These are phyloP conservation scores for Phellopilus nigrolimitatus DNA, from an alignment of 1,284 basidiomycete genomes.

Conservation along the genomic window DNA sequence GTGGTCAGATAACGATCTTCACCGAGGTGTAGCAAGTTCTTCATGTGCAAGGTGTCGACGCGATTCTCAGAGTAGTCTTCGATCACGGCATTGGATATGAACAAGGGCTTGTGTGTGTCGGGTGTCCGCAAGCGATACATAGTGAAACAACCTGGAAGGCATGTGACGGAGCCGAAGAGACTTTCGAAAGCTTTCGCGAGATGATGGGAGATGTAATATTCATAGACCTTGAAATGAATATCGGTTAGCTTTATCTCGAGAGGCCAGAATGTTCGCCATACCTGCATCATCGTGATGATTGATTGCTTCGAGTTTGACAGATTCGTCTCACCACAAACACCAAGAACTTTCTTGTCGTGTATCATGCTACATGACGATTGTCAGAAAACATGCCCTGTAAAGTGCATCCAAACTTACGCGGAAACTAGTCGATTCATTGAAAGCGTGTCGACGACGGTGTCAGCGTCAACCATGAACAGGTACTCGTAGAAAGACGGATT, in stretches of 20 bases:
- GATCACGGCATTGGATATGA: conserved; percentile 87
- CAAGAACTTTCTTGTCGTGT: conserved; percentile 90
- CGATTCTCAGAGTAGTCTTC: conserved; percentile 94
- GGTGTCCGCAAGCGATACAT: conserved; percentile 89
- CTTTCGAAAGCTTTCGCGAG: conserved; percentile 97
- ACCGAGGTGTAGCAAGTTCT: conserved; percentile 93
- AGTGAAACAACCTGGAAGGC: conserved; percentile 96
- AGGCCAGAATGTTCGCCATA: conserved; percentile 30
- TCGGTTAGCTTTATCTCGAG: conserved; percentile 17
- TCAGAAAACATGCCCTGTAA: conserved; percentile 17
- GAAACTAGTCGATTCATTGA: conserved; percentile 89
- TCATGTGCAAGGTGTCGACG: conserved; percentile 96
- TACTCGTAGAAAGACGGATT: conserved; percentile 99
- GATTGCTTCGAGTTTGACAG: conserved; percentile 89
- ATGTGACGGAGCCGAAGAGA: conserved; percentile 96
- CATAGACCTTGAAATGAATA: conserved; percentile 66
- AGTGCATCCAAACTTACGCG: conserved; percentile 53
- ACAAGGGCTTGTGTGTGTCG: conserved; percentile 87
- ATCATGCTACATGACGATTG: conserved; percentile 58
- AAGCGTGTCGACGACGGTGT: conserved; percentile 86
- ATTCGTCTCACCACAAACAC: conserved; percentile 92
- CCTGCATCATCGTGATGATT: conserved; percentile 97
- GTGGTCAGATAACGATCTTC: conserved; percentile 99
- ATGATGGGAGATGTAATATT: conserved; percentile 96
- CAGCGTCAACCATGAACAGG: conserved; percentile 94